These are phyloP conservation scores for Sugiyamaella lignohabitans DNA, from an alignment of 805 yeast species.

Conservation along the genomic window DNA sequence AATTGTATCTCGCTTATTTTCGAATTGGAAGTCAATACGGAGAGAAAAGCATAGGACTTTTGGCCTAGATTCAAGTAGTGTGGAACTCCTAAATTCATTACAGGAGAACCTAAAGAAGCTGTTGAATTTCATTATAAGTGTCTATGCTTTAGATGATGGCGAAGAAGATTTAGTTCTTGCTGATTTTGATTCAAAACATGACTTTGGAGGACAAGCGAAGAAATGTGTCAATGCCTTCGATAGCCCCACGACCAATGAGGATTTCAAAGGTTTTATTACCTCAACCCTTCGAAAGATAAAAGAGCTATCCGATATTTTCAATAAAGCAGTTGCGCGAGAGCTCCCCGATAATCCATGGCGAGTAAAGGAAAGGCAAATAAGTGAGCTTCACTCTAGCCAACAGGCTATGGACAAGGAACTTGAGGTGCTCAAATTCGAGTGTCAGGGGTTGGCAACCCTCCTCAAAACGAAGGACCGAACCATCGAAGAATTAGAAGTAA, in stretches of 20 bases:
- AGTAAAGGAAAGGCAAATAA: conserved; percentile 15
- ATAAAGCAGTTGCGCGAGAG: not conserved
- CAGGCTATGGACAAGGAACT: conserved; percentile 14
- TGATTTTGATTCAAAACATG: not conserved
- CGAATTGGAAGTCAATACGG: not conserved
- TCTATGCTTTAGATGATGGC: not conserved
- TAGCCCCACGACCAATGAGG: no score
- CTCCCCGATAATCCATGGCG: conserved; percentile 20
- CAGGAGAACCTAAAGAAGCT: not conserved
- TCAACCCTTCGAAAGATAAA: no score
- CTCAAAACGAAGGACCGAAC: conserved; percentile 19
- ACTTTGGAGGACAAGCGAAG: not conserved
- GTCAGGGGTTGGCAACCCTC: conserved; percentile 15
- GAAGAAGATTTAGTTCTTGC: not conserved
- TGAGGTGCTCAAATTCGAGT: conserved; percentile 17
- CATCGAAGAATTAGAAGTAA: conserved; percentile 26
- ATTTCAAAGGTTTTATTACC: no score
- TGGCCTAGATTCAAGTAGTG: not conserved
- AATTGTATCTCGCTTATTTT: not conserved
- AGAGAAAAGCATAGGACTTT: not conserved
- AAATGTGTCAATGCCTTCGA: not conserved
- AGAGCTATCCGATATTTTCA: not conserved
- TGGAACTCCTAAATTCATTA: no score
- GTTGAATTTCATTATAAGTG: not conserved
- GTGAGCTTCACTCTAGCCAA: conserved; percentile 9